These are phyloP conservation scores for Neonectria neomacrospora DNA, from an alignment of 2,329 filamentous ascomycete species.

Conservation along the genomic window DNA sequence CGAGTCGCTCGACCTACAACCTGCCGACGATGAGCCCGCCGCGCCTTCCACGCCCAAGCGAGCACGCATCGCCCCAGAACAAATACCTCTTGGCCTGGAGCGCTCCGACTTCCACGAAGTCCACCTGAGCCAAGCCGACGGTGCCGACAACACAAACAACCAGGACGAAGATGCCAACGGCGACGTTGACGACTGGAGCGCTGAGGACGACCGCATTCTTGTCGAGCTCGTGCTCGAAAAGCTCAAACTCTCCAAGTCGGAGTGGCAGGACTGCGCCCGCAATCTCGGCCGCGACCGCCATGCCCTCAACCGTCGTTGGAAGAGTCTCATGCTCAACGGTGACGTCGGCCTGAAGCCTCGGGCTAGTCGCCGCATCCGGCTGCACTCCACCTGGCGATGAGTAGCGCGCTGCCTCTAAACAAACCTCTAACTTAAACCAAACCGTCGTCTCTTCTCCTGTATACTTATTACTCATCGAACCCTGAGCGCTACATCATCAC, in stretches of 20 bases:
- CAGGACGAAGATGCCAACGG: constrained; percentile 56
- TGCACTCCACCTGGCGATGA: constrained; percentile 67
- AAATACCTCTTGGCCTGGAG: constrained; percentile 69
- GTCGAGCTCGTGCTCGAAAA: constrained; percentile 76
- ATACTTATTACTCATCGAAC: constrained; percentile 30
- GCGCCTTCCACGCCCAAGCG: constrained; percentile 68
- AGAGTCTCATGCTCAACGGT: constrained; percentile 68
- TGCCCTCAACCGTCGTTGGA: constrained; percentile 70
- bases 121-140: constrained; percentile 49
- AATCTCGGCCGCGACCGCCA: constrained; percentile 70
- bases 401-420: background rate
- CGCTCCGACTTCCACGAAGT: constrained; percentile 68
- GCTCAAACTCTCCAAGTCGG: constrained; percentile 70
- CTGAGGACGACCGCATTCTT: constrained; percentile 71
- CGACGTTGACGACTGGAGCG: constrained; percentile 66
- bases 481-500: constrained; percentile 7
- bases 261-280: constrained; percentile 75
- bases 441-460: constrained; percentile 27
- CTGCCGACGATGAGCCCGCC: constrained; percentile 32
- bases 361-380: constrained; percentile 56
- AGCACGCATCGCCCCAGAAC: constrained; percentile 68
- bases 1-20: constrained; percentile 31
- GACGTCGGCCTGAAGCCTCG: constrained; percentile 68
- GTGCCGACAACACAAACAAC: constrained; percentile 43
- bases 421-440: too few species aligned